These are phyloP conservation scores for Porcisia deanei DNA, from an alignment of 208 protist genomes.

Conservation along the genomic window DNA sequence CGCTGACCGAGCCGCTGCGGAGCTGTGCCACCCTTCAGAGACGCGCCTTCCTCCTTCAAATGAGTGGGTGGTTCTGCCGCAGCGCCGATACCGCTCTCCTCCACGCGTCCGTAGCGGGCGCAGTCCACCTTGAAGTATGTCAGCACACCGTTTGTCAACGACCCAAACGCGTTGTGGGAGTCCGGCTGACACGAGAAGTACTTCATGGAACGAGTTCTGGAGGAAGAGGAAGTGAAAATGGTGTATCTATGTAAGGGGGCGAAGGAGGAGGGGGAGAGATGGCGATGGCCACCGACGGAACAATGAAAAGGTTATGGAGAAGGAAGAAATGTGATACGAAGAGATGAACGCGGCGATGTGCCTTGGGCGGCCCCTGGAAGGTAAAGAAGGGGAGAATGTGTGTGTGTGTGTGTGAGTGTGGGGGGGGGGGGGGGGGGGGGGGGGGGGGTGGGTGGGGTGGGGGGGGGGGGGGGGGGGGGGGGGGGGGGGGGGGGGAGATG, in stretches of 20 bases:
- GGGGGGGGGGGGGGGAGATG: too few relatives aligned
- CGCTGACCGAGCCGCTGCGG: not conserved
- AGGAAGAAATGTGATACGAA: slow-evolving; percentile 2
- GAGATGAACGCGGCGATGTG: not conserved
- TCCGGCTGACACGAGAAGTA: slow-evolving; percentile 82
- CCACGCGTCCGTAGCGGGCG: slow-evolving; percentile 22
- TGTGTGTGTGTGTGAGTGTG: too few relatives aligned
- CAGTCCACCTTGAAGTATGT: slow-evolving; percentile 76
- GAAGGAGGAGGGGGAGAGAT: too few relatives aligned
- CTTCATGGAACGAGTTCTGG: slow-evolving; percentile 53
- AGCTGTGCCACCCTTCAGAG: not conserved
- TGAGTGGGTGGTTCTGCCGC: slow-evolving; percentile 1
- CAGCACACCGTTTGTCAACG: slow-evolving; percentile 63
- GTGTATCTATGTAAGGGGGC: too few relatives aligned
- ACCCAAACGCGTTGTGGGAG: slow-evolving; percentile 81
- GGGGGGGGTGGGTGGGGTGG: not conserved
- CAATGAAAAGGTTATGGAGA: slow-evolving; percentile 5
- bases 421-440: too few relatives aligned
- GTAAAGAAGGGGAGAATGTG: not conserved
- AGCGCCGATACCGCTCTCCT: not conserved
- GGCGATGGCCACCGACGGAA: not conserved
- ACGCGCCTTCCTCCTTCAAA: not conserved
- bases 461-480: too few relatives aligned
- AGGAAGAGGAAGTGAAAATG: not conserved
- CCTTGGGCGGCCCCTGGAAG: not conserved